Evolutionary conservation across 2,329 filamentous ascomycete species (phyloP).

Genomic region (Epichloe baconii): DNA sequence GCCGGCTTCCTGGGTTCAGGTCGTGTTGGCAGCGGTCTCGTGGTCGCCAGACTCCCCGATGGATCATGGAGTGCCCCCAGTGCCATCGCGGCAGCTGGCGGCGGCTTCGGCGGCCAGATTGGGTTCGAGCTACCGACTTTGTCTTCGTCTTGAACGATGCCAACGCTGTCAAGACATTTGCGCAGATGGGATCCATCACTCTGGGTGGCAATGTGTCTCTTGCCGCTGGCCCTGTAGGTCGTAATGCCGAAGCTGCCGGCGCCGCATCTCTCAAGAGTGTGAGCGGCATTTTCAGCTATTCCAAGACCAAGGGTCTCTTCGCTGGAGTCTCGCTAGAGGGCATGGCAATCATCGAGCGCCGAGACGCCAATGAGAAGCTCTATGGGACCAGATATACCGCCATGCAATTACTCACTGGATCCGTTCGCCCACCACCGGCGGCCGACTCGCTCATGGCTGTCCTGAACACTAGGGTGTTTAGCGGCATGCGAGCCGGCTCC

Average conservation of each 20-base stretch:
- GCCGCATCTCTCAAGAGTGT: slow-evolving; percentile 83
- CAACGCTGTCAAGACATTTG: slow-evolving; percentile 82
- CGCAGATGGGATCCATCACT: slow-evolving; percentile 81
- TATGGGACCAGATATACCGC: slow-evolving; percentile 78
- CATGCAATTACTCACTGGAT: slow-evolving; percentile 65
- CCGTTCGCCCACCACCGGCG: slow-evolving; percentile 63
- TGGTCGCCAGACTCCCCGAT: slow-evolving; percentile 66
- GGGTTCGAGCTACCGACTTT: slow-evolving; percentile 81
- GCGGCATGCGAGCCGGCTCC: slow-evolving; percentile 40
- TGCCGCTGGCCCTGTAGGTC: slow-evolving; percentile 82
- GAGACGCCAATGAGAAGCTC: slow-evolving; percentile 93
- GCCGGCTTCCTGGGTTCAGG: slow-evolving; percentile 75
- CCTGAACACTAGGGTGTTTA: slow-evolving; percentile 75
- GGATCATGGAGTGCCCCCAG: slow-evolving; percentile 71
- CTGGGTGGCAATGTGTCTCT: slow-evolving; percentile 94
- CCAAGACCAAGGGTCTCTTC: slow-evolving; percentile 94
- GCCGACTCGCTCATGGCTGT: slow-evolving; percentile 76
- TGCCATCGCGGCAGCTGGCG: slow-evolving; percentile 69
- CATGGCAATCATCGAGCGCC: slow-evolving; percentile 81
- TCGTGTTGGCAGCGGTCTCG: slow-evolving; percentile 69
- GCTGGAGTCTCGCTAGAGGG: slow-evolving; percentile 92
- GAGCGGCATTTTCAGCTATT: slow-evolving; percentile 90
- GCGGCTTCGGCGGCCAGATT: slow-evolving; percentile 75
- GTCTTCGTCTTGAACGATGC: slow-evolving; percentile 97
- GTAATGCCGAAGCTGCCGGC: slow-evolving; percentile 91